Percentiles rank a stretch among this genome's conserved stretches.
phyloP scores from a whole-genome alignment of 257 asterid species.

The Solanum ossicruentum region DNA sequence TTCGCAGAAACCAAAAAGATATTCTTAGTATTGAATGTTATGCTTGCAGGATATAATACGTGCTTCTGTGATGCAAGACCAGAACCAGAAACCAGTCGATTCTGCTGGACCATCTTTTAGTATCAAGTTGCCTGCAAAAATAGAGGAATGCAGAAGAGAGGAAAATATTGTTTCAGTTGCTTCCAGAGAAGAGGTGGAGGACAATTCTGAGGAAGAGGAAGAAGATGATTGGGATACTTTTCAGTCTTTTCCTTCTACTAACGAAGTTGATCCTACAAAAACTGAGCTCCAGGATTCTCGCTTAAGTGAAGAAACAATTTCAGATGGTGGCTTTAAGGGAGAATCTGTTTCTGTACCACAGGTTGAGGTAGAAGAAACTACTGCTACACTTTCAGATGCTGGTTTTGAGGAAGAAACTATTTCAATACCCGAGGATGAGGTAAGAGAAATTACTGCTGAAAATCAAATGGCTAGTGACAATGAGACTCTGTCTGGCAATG shows the following conservation, averaged over 20 bases:
- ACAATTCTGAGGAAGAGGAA: slow-evolving; percentile 33
- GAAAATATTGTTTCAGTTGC: slow-evolving; percentile 21
- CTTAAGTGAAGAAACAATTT: slow-evolving; percentile 3
- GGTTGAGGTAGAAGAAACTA: slow-evolving; percentile 10
- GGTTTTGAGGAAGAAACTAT: slow-evolving; percentile 11
- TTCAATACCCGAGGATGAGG: slow-evolving; percentile 15
- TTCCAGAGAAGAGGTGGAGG: slow-evolving; percentile 24
- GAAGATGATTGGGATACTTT: slow-evolving; percentile 97
- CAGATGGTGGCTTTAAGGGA: slow-evolving; percentile 10
- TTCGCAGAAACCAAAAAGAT: background rate
- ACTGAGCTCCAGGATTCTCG: slow-evolving; percentile 5
- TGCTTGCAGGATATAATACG: slow-evolving; percentile 79
- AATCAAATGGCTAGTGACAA: slow-evolving; percentile 15
- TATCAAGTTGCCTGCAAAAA: slow-evolving; percentile 61
- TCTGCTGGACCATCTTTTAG: slow-evolving; percentile 43
- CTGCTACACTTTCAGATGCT: background rate
- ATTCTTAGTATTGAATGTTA: background rate
- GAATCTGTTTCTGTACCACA: slow-evolving; percentile 16
- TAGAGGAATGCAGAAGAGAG: slow-evolving; percentile 15
- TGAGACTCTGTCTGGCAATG: slow-evolving; percentile 4
- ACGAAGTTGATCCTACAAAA: slow-evolving; percentile 31
- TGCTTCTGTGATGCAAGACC: slow-evolving; percentile 67
- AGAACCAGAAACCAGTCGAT: slow-evolving; percentile 32
- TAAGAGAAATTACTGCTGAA: slow-evolving; percentile 7
- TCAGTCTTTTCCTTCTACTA: slow-evolving; percentile 77